phyloP scores from a whole-genome alignment of 176 grass and related monocot species.

The Aegilops speltoides region DNA sequence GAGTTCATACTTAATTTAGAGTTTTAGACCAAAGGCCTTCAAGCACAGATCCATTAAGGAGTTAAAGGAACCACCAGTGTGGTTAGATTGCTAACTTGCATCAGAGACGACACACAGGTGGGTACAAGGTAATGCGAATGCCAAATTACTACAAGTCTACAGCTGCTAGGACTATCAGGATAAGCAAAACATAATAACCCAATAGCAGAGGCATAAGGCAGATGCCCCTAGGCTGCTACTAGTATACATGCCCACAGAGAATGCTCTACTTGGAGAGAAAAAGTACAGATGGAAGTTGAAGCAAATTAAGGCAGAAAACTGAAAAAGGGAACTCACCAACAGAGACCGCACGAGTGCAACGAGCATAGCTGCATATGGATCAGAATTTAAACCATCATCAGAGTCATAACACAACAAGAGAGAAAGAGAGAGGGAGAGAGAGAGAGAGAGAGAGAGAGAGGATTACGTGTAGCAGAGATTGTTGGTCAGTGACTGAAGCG shows the following conservation, averaged over 20 bases:
- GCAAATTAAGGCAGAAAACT: constrained; percentile 1
- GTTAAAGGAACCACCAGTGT: background rate
- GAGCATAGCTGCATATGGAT: constrained; percentile 65
- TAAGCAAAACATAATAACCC: background rate
- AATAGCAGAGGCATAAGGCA: background rate
- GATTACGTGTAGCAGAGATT: constrained; percentile 90
- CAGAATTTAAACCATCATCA: background rate
- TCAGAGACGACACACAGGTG: background rate
- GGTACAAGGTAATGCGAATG: background rate
- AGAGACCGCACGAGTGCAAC: constrained; percentile 84
- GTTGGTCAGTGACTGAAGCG: constrained; percentile 74
- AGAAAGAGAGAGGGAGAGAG: background rate
- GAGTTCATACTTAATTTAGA: background rate
- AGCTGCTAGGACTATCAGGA: background rate
- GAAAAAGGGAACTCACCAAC: constrained; percentile 46
- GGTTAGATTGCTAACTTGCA: background rate
- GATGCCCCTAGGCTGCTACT: too few species aligned
- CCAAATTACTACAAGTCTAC: background rate
- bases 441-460: background rate
- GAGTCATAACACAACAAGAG: background rate
- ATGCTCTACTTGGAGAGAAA: background rate
- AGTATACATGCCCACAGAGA: background rate
- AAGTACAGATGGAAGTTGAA: background rate
- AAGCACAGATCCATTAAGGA: background rate
- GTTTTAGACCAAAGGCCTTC: background rate